Conservation (phyloP, 768 basidiomycete species). For the Lanmaoa pseudosensibilis region DNA sequence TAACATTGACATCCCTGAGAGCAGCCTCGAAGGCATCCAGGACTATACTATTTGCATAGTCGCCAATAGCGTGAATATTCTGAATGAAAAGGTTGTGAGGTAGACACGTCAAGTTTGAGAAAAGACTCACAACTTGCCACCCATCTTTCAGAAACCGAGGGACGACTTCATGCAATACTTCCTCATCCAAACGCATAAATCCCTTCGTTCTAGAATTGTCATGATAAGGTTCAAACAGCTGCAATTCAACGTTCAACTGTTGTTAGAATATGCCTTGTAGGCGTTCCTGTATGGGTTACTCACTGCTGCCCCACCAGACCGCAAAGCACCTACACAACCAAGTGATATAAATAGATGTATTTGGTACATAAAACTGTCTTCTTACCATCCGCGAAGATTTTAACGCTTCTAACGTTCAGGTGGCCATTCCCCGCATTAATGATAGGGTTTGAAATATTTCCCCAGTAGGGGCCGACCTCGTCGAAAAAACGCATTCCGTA, state of each 20-base stretch:
- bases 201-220: conserved; percentile 77
- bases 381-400: conserved; percentile 66
- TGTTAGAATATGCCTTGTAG: background rate
- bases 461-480: conserved; percentile 70
- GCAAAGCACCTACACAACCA: conserved; percentile 66
- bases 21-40: conserved; percentile 80
- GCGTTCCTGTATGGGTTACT: conserved; percentile 16
- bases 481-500: conserved; percentile 78
- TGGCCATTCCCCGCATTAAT: conserved; percentile 59
- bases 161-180: conserved; percentile 61
- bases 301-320: conserved; percentile 89
- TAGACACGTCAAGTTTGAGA: background rate
- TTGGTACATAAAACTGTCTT: background rate
- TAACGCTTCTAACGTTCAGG: conserved; percentile 72
- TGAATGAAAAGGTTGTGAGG: conserved; percentile 27
- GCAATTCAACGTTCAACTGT: background rate
- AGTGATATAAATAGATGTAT: background rate
- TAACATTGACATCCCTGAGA: conserved; percentile 58
- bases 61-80: conserved; percentile 89
- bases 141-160: conserved; percentile 72
- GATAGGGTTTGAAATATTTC: conserved; percentile 57
- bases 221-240: conserved; percentile 81
- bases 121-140: conserved; percentile 81
- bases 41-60: conserved; percentile 83
- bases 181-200: conserved; percentile 69